Evolutionary conservation across 2,329 filamentous ascomycete genomes (phyloP).

Genomic region (Penicillium sp.): DNA sequence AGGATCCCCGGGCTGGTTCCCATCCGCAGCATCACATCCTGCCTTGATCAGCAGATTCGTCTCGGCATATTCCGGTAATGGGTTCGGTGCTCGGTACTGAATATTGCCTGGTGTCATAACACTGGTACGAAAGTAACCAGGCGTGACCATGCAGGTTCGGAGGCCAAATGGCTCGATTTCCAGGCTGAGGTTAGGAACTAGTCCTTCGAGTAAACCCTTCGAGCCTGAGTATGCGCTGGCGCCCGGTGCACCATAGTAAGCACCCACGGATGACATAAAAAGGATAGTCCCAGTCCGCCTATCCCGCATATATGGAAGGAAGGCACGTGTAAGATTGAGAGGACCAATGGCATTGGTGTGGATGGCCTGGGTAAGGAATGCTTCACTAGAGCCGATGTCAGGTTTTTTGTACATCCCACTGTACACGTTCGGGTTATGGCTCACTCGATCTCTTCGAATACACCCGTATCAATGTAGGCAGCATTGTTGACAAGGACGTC

Average conservation of each 20-base stretch:
- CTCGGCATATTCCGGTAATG: not conserved
- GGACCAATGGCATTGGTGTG: not conserved
- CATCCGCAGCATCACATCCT: not conserved
- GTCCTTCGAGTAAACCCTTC: not conserved
- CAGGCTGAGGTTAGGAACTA: not conserved
- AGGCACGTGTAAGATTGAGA: not conserved
- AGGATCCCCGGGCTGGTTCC: not conserved
- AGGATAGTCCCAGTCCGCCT: not conserved
- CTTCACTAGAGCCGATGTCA: not conserved
- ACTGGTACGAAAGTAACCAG: not conserved
- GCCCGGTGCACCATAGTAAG: not conserved
- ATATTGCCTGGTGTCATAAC: not conserved
- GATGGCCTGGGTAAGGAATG: not conserved
- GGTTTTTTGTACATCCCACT: not conserved
- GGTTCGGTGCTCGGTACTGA: not conserved
- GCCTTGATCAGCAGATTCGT: not conserved
- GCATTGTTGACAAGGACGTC: slow-evolving; percentile 27
- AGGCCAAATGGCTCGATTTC: not conserved
- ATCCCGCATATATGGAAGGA: not conserved
- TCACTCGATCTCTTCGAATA: not conserved
- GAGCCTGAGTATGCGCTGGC: not conserved
- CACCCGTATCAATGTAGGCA: not conserved
- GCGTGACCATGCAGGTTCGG: not conserved
- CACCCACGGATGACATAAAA: not conserved
- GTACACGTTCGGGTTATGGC: not conserved